A percentile compares a stretch with the other conserved stretches of the same genome.
phyloP scores from a whole-genome alignment of 1,139 yeast species.

The Nadsonia commutata region DNA sequence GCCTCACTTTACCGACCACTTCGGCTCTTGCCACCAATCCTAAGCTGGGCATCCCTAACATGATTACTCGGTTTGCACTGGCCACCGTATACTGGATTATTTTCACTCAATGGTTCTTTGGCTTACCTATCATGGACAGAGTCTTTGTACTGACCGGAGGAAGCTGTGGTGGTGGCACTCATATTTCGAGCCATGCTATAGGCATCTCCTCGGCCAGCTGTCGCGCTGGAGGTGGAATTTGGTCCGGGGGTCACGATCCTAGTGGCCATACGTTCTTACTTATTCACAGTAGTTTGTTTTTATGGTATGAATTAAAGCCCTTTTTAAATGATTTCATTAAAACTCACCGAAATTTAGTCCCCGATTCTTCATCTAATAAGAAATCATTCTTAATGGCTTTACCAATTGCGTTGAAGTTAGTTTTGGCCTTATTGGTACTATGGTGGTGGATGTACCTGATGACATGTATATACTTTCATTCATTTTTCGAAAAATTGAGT shows the following conservation, averaged over 20 bases:
- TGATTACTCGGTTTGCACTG: not conserved
- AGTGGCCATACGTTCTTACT: conserved; percentile 84
- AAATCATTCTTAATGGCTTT: conserved; percentile 9
- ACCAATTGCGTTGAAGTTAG: conserved; percentile 20
- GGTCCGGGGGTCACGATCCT: conserved; percentile 95
- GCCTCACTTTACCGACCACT: not conserved
- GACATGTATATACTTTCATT: conserved; percentile 78
- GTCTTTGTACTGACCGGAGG: conserved; percentile 79
- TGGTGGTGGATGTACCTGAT: conserved; percentile 86
- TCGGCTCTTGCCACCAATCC: not conserved
- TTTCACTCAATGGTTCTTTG: conserved; percentile 81
- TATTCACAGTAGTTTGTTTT: conserved; percentile 53
- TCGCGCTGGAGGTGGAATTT: conserved; percentile 46
- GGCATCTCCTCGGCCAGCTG: conserved; percentile 36
- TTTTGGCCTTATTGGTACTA: conserved; percentile 32
- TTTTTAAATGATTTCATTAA: conserved; percentile 12
- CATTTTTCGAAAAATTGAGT: conserved; percentile 53
- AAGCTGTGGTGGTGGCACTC: conserved; percentile 30
- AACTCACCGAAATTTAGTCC: not conserved
- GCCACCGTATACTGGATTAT: conserved; percentile 59
- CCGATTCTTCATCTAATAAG: conserved; percentile 2
- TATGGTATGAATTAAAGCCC: conserved; percentile 51
- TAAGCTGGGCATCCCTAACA: not conserved
- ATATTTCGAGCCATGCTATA: conserved; percentile 1
- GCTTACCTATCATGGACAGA: conserved; percentile 79